Conservation (phyloP, 2,329 filamentous ascomycete species). For the Myriosclerotinia scirpicola region DNA sequence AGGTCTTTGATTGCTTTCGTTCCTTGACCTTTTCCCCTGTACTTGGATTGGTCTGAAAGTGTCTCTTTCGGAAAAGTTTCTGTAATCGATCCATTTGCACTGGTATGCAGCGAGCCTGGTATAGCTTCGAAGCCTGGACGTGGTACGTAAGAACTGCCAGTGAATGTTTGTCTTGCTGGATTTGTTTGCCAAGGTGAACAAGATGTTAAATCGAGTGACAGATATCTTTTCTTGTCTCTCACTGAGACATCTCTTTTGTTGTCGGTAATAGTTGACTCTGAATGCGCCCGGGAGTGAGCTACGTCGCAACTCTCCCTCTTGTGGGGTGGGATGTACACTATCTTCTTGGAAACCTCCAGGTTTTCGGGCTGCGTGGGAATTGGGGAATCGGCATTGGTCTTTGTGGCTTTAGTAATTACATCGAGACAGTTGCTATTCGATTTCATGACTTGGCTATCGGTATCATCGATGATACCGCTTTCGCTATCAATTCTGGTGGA, state of each 20-base stretch:
- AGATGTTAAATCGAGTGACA: background rate
- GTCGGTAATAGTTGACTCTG: background rate
- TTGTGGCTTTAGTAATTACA: accelerated
- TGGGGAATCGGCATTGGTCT: background rate
- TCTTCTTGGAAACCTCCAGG: accelerated
- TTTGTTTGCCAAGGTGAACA: background rate
- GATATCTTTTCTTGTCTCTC: background rate
- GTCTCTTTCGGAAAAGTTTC: accelerated
- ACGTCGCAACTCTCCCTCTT: background rate
- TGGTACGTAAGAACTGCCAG: background rate
- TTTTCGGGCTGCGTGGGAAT: accelerated
- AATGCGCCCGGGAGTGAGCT: background rate
- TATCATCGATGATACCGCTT: background rate
- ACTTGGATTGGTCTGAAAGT: background rate
- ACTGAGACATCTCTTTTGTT: accelerated
- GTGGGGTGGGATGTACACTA: background rate
- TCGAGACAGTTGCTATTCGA: accelerated
- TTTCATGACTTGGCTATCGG: accelerated
- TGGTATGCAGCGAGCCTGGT: background rate
- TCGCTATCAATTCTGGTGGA: background rate
- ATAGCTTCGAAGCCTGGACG: accelerated
- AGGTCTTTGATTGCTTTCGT: background rate
- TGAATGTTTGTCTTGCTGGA: background rate
- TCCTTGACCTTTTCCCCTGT: background rate
- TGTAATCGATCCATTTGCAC: accelerated